phyloP scores from a whole-genome alignment of 2,329 filamentous ascomycete genomes.

The Proliferodiscus dingleyae region DNA sequence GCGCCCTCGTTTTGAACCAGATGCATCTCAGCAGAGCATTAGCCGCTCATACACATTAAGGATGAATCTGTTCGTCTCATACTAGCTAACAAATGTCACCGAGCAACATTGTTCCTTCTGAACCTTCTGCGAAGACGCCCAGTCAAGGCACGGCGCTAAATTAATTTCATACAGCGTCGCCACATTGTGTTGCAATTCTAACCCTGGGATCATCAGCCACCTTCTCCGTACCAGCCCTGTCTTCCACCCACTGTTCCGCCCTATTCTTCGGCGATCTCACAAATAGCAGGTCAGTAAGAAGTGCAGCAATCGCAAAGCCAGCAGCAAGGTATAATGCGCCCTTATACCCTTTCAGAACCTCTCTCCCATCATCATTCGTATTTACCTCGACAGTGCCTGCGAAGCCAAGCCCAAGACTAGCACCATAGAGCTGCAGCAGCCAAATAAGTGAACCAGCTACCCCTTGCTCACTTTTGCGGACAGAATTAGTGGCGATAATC shows the following conservation, averaged over 20 bases:
- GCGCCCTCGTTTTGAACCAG: too few relatives aligned
- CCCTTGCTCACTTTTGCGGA: conserved; percentile 42
- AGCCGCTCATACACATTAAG: too few relatives aligned
- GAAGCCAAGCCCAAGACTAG: conserved; percentile 39
- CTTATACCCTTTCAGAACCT: conserved; percentile 33
- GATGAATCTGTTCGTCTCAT: too few relatives aligned
- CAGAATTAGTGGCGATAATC: conserved; percentile 49
- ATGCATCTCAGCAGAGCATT: too few relatives aligned
- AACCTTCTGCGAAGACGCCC: too few relatives aligned
- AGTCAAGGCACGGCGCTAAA: too few relatives aligned
- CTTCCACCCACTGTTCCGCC: conserved; percentile 31
- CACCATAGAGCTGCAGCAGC: conserved; percentile 37
- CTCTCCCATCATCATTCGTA: conserved; percentile 11
- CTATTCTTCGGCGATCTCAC: conserved; percentile 40
- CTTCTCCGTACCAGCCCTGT: conserved; percentile 1
- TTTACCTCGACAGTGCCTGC: conserved; percentile 36
- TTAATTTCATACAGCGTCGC: too few relatives aligned
- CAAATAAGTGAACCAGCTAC: conserved; percentile 46
- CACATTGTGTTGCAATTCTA: too few relatives aligned
- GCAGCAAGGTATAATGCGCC: conserved; percentile 39
- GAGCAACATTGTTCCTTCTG: too few relatives aligned
- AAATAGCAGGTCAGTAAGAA: conserved; percentile 34
- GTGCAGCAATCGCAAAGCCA: conserved; percentile 32
- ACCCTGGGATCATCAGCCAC: too few relatives aligned
- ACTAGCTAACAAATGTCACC: too few relatives aligned